Evolutionary conservation across 2,329 filamentous ascomycete species (phyloP).

Genomic region (Calonectria pseudoreteaudii): DNA sequence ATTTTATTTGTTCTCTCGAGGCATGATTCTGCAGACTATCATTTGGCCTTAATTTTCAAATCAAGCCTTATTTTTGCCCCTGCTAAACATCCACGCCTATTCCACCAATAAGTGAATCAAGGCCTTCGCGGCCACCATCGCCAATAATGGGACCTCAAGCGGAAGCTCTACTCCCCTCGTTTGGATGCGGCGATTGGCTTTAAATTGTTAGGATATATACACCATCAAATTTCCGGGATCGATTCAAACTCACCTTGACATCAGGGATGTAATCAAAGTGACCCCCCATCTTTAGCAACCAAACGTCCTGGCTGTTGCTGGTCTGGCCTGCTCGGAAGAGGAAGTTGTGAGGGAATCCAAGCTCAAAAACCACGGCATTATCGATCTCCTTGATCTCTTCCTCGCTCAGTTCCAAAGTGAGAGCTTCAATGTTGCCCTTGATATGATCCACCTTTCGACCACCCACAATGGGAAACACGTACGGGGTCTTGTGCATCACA

Average conservation of each 20-base stretch:
- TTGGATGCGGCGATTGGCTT: constrained; percentile 57
- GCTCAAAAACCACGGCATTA: constrained; percentile 68
- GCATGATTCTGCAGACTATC: neutral
- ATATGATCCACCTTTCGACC: constrained; percentile 78
- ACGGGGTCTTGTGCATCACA: constrained; percentile 76
- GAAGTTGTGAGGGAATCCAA: constrained; percentile 76
- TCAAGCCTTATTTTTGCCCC: neutral
- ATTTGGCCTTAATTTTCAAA: neutral
- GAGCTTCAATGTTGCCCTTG: constrained; percentile 75
- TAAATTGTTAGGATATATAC: constrained; percentile 5
- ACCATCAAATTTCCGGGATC: neutral
- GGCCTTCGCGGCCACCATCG: constrained; percentile 45
- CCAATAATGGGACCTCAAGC: constrained; percentile 46
- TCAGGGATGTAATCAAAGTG: constrained; percentile 63
- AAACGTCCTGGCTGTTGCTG: constrained; percentile 54
- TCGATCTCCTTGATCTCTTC: constrained; percentile 78
- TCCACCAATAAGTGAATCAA: constrained; percentile 26
- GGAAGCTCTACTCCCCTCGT: constrained; percentile 56
- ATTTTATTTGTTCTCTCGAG: neutral
- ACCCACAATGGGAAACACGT: constrained; percentile 80
- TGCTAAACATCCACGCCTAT: constrained; percentile 17
- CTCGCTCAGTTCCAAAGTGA: constrained; percentile 68
- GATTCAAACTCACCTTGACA: constrained; percentile 46
- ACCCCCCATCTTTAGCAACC: constrained; percentile 60
- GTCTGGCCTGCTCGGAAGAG: constrained; percentile 57